Evolutionary conservation across 495 filamentous ascomycete species (phyloP), one percentile per base, ranked within the genome.

Genomic region (Glonium stellatum): DNA sequence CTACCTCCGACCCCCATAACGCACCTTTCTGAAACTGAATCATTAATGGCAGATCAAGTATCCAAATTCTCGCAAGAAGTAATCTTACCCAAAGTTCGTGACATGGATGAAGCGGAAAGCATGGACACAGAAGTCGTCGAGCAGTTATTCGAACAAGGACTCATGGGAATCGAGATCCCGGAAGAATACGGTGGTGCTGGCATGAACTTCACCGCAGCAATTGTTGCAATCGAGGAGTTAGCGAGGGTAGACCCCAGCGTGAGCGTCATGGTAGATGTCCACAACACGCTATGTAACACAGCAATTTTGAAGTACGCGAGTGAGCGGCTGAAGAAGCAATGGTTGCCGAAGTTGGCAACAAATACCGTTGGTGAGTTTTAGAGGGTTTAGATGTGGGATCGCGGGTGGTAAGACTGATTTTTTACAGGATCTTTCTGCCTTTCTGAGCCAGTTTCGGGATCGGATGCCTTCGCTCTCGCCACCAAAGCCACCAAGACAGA

Each of bases 261-360:
- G 44, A 91, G 88, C 70, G 92, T 97, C 57, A 75, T 97, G 80
- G 85, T 87, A 15, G 92, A 97, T 71, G 92, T 97, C 27, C 95
- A 99, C 79, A 99, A 99, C 75, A 99, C 93, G 9, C 77, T 99
- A 34, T 91, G 96, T 72, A 97, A 97, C 77, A 97, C 92, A 12
- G 87, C 88, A 23, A 81, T 99, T 57, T 67, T 96, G 66, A 95
- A 89, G 67, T 96, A 88, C 74, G 95, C 85, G 25, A 87, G 83
- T 62, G 77, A 80, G 42, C 80, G 85, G 64, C 68, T 85, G 56
- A 89, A 91, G 79, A 84, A 85, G 69, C 89, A 87, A 66, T 97
- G 87, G 82, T 77, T 99, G 60, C 92, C 93, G 5, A 81, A 81
- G 69, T 76, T 99, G 61, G 90, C 92, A 42, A 96, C 92, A 18